Conservation (phyloP, 2,329 filamentous ascomycete species). For the Xylaria sp. region DNA sequence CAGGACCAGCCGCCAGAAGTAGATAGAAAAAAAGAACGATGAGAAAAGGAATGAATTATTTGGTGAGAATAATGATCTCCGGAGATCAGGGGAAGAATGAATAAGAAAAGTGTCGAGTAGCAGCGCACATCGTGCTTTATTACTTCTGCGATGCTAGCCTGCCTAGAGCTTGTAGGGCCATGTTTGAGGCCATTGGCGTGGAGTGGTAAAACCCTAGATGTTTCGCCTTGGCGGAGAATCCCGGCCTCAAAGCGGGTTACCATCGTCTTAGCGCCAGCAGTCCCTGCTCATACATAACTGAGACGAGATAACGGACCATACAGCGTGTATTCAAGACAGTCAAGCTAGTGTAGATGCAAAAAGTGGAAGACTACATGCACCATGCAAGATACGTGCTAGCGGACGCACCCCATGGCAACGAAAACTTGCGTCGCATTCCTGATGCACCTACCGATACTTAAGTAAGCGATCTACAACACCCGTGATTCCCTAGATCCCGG, state of each 20-base stretch:
- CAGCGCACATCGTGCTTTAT: constrained; percentile 2
- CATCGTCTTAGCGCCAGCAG: background rate
- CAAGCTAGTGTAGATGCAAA: too few species aligned
- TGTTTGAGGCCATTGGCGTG: background rate
- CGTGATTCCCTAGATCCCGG: background rate
- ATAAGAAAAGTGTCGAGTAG: background rate
- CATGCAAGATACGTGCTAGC: background rate
- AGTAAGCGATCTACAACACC: too few species aligned
- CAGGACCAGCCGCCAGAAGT: constrained; percentile 18
- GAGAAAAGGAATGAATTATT: background rate
- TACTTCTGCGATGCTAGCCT: background rate
- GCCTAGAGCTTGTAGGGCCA: background rate
- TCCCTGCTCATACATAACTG: constrained; percentile 20
- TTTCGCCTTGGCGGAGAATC: constrained; percentile 24
- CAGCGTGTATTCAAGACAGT: background rate
- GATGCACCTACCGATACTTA: too few species aligned
- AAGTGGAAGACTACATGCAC: background rate
- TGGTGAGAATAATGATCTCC: background rate
- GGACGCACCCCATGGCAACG: background rate
- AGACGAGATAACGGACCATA: constrained; percentile 1
- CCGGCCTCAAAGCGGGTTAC: constrained; percentile 2
- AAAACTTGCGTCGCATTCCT: background rate
- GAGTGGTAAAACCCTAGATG: constrained; percentile 20
- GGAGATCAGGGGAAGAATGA: background rate
- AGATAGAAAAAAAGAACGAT: background rate